These are phyloP conservation scores for Immersiporthe knoxdaviesiana DNA, from an alignment of 2,329 filamentous ascomycete genomes.

Conservation along the genomic window DNA sequence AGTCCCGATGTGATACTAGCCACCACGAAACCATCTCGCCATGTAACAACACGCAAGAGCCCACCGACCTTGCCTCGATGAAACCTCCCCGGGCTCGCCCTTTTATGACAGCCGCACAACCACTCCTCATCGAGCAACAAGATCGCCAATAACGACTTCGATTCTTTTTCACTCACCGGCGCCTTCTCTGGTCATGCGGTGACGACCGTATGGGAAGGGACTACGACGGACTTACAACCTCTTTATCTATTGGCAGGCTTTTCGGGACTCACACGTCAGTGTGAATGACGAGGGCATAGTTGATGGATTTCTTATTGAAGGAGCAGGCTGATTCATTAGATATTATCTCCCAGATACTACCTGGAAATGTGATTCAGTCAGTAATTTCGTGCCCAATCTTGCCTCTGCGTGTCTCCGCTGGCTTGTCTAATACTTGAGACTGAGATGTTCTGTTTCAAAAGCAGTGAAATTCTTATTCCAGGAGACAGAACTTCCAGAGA, in stretches of 20 bases:
- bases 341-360: neutral
- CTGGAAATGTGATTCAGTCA: neutral
- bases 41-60: constrained; percentile 6
- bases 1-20: neutral
- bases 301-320: constrained; percentile 2
- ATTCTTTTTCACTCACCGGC: neutral
- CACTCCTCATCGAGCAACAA: neutral
- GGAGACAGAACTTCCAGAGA: too few species aligned
- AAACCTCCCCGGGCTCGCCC: neutral
- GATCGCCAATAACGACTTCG: neutral
- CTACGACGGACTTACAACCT: neutral
- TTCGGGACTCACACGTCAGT: neutral
- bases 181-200: constrained; percentile 7
- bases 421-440: too few species aligned
- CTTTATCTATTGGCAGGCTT: constrained; percentile 9
- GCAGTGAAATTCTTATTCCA: too few species aligned
- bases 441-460: neutral
- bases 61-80: neutral
- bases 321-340: neutral
- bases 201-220: constrained; percentile 6
- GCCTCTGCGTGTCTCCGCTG: neutral
- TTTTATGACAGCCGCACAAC: constrained; percentile 13
- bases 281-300: neutral
- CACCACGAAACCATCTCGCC: neutral
- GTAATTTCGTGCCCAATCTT: neutral